Evolutionary conservation across 768 basidiomycete species (phyloP).

Genomic region (Glaciozyma martinii): DNA sequence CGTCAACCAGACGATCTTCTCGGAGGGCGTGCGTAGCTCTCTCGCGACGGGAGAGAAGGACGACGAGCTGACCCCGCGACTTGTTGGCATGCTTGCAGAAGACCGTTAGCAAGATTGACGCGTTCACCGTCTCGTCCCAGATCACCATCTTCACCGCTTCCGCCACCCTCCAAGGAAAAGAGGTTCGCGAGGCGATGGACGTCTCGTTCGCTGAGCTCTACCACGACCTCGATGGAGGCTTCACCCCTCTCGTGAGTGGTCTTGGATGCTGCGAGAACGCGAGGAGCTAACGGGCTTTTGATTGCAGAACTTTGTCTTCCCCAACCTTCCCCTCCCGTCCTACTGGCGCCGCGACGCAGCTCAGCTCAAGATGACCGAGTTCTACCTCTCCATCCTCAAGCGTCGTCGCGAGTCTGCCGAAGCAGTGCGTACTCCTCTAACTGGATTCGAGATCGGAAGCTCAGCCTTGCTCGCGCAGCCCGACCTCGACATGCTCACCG

Average conservation of each 20-base stretch:
- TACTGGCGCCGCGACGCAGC: slow-evolving; percentile 82
- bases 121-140: slow-evolving; percentile 63
- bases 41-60: neutral
- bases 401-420: slow-evolving; percentile 54
- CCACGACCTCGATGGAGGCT: slow-evolving; percentile 86
- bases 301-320: slow-evolving; percentile 72
- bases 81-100: slow-evolving; percentile 5
- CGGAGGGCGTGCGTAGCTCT: slow-evolving; percentile 6
- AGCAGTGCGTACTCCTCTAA: slow-evolving; percentile 40
- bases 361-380: slow-evolving; percentile 84
- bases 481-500: slow-evolving; percentile 85
- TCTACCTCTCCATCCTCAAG: slow-evolving; percentile 78
- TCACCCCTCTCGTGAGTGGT: slow-evolving; percentile 59
- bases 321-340: slow-evolving; percentile 79
- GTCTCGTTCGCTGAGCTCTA: slow-evolving; percentile 76
- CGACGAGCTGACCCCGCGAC: neutral
- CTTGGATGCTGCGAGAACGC: neutral
- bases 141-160: slow-evolving; percentile 93
- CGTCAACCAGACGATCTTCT: slow-evolving; percentile 24
- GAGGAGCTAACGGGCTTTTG: neutral
- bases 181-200: slow-evolving; percentile 70
- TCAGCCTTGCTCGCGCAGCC: slow-evolving; percentile 43
- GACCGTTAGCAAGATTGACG: slow-evolving; percentile 46
- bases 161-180: slow-evolving; percentile 83
- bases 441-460: slow-evolving; percentile 34